Evolutionary conservation across 768 basidiomycete species (phyloP), one percentile per base, ranked within the genome.

Genomic region (Agaricus bisporus): DNA sequence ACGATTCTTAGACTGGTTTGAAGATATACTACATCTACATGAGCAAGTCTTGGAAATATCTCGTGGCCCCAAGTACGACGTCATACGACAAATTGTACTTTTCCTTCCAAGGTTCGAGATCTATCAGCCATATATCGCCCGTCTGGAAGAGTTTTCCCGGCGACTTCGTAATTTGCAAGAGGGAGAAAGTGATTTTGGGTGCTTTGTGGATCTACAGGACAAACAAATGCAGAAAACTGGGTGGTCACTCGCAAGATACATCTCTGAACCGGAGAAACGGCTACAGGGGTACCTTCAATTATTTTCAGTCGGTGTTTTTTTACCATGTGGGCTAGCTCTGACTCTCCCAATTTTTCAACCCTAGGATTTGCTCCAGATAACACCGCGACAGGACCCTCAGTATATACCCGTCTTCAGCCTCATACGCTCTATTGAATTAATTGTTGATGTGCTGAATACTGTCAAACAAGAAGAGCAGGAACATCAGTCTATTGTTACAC

Each of bases 381-480:
- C 93, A 0, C 83, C 89, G 0, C 78, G 79, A 51, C 67, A 66
- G 2, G 89, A 93, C 63, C 73, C 78, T 9, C 88, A 91, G 60
- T 84, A 89, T 62, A 63, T 91, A 35, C 70, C 84, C 1, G 83
- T 85, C 0, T 72, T 87, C 48, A 83, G 79, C 14, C 75, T 82
- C 56, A 70, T 85, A 20, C 79, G 84, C 56, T 79, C 84, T 2
- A 85, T 83, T 15, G 82, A 88, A 55, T 69, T 84, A 58, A 78
- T 86, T 41, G 83, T 95, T 55, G 79, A 82, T 25, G 85, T 86
- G 2, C 79, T 97, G 69, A 83, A 84, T 38, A 91, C 92, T 61
- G 91, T 95, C 58, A 93, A 94, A 63, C 68, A 78, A 10, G 80
- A 90, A 17, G 92, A 95, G 66, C 90, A 93, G 48, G 90, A 92